Evolutionary conservation across 2,329 filamentous ascomycete genomes (phyloP).

Genomic region (Passalora sequoiae): DNA sequence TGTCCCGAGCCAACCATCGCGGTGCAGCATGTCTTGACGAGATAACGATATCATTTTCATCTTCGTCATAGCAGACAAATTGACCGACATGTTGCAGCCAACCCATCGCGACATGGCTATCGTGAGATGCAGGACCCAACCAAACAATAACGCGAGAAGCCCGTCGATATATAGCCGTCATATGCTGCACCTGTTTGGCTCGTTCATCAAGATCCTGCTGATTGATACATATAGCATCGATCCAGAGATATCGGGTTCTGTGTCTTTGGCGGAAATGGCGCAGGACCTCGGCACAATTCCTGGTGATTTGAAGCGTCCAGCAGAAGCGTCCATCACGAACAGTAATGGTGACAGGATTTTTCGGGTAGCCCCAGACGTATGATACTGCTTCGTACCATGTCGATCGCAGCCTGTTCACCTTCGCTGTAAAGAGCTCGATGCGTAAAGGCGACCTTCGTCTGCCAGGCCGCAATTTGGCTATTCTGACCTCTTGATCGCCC

Average conservation of each 20-base stretch:
- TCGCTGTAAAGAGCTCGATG: not conserved
- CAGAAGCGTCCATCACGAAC: not conserved
- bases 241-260: not conserved
- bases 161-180: constrained; percentile 5
- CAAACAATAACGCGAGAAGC: constrained; percentile 2
- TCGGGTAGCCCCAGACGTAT: not conserved
- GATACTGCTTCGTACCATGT: not conserved
- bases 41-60: not conserved
- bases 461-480: too few relatives aligned
- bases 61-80: not conserved
- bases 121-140: not conserved
- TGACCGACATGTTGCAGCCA: not conserved
- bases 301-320: not conserved
- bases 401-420: not conserved
- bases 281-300: not conserved
- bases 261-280: not conserved
- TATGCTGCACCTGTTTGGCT: constrained; percentile 5
- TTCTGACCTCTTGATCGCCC: too few relatives aligned
- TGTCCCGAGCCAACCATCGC: not conserved
- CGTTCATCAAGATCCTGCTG: constrained; percentile 6
- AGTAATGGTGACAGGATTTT: not conserved
- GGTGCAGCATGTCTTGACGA: not conserved
- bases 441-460: not conserved
- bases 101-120: not conserved
- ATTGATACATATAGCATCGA: constrained; percentile 8